Evolutionary conservation across 2,329 filamentous ascomycete genomes (phyloP), one percentile per base, ranked within the genome.

Genomic region (Ascochyta koolunga): DNA sequence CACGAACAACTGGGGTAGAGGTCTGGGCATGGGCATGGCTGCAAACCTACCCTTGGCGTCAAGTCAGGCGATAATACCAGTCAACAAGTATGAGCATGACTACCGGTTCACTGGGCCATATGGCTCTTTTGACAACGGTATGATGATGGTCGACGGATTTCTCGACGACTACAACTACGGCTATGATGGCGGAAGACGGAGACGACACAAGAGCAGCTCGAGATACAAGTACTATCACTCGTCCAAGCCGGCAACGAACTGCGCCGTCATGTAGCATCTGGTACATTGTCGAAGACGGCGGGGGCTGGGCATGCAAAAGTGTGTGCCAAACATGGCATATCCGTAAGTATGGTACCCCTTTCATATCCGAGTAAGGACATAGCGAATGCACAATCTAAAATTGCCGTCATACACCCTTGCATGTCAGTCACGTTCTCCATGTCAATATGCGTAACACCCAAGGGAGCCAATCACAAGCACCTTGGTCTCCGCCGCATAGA

Each of bases 41-140:
- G 49, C 55, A 5, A 54, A 18, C 10, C 44, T 40, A 35, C 33
- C 40, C 15, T 38, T 41, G 21, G 7, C 22, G 16, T 39, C 50
- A 9, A 48, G 38, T 48, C 53, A 51, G 35, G 50, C 57, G 27
- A 47, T 62, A 54, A 21, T 62, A n/a, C 59, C 57, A 15, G 41
- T 54, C 22, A 54, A 56, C 22, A 31, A 56, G 9, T 54, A 48
- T 29, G 43, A 42, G 11, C 56, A 62, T 40, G 65, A 68, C 11
- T 60, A 68, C 33, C 58, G 65, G 15, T 57, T 66, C 9, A 59
- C 54, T 24, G 65, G 62, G 6, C 61, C 62, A 18, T 61, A 66
- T 54, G 54, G 16, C 33, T 33, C 42, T 25, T 50, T 50, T 7
- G 37, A 44, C 21, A 25, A 25, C 16, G 38, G 40, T 16, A 35